Evolutionary conservation across 1,139 yeast species (phyloP).

Genomic region (Sugiyamaella castrensis): DNA sequence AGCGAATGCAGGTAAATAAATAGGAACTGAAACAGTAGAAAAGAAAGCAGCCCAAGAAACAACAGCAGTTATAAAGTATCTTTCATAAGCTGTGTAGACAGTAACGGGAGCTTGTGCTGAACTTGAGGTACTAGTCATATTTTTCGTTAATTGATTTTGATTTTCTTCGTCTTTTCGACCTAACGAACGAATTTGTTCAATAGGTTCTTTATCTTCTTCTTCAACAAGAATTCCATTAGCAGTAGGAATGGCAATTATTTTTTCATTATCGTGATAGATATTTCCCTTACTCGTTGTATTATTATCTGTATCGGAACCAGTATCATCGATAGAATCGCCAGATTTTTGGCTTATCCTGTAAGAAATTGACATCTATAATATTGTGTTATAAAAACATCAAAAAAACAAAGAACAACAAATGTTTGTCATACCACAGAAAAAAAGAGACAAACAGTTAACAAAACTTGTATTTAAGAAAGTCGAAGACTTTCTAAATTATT

Average conservation of each 20-base stretch:
- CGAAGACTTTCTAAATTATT: no score
- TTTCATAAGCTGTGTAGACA: conserved; percentile 40
- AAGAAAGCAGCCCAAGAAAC: conserved; percentile 51
- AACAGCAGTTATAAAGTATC: conserved; percentile 39
- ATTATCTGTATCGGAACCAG: background rate
- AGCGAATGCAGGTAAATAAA: conserved; percentile 70
- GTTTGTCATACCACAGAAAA: no score
- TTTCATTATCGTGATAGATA: no score
- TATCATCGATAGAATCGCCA: background rate
- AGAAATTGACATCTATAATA: no score
- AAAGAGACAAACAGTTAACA: no score
- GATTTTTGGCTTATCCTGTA: background rate
- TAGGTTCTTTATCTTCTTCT: no score
- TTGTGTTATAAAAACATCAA: no score
- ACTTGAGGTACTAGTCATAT: conserved; percentile 7
- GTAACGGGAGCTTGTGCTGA: conserved; percentile 29
- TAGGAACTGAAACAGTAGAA: conserved; percentile 66
- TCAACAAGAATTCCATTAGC: no score
- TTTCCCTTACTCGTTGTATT: background rate
- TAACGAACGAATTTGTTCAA: background rate
- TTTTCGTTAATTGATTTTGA: conserved; percentile 4
- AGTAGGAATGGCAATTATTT: no score
- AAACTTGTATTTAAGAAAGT: no score
- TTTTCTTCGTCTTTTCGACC: conserved; percentile 9
- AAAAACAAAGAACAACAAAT: no score